Percentiles rank a stretch among this genome's conserved stretches.
These are phyloP conservation scores for Picea sitchensis DNA, from an alignment of 75 land plant species.

Conservation along the genomic window DNA sequence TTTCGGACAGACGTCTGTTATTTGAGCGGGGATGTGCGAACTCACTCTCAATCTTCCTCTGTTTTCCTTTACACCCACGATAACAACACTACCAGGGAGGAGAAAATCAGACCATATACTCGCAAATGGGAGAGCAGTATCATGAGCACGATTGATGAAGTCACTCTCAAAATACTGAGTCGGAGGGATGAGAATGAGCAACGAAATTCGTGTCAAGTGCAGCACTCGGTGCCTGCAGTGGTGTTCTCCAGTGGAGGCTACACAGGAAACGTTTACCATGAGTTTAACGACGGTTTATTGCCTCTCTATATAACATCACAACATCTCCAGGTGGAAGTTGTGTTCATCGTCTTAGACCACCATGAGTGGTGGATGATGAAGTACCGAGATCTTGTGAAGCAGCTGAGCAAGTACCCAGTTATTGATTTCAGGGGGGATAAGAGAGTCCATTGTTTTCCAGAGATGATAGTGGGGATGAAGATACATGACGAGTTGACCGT, in stretches of 20 bases:
- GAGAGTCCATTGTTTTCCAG: constrained; percentile 47
- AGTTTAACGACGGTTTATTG: constrained; percentile 76
- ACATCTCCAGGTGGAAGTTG: constrained; percentile 33
- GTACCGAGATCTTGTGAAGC: constrained; percentile 23
- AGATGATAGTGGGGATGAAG: constrained; percentile 33
- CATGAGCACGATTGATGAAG: constrained; percentile 72
- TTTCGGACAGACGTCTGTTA: constrained; percentile 62
- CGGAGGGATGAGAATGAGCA: neutral
- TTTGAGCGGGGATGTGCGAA: constrained; percentile 70
- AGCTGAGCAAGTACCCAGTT: constrained; percentile 23
- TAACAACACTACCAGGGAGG: constrained; percentile 18
- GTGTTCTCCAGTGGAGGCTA: constrained; percentile 82
- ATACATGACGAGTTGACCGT: constrained; percentile 46
- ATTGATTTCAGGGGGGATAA: constrained; percentile 34
- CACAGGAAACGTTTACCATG: constrained; percentile 83
- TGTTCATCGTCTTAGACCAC: constrained; percentile 35
- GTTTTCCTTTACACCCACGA: constrained; percentile 23
- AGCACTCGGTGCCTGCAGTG: constrained; percentile 61
- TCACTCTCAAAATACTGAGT: constrained; percentile 27
- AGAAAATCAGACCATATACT: constrained; percentile 78
- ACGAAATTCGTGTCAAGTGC: constrained; percentile 40
- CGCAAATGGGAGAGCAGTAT: constrained; percentile 85
- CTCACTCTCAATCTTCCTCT: constrained; percentile 36
- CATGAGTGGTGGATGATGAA: constrained; percentile 48
- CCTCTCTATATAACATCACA: constrained; percentile 43